Conservation (phyloP, 768 basidiomycete species). For the Tubosaeta brunneosetosa region DNA sequence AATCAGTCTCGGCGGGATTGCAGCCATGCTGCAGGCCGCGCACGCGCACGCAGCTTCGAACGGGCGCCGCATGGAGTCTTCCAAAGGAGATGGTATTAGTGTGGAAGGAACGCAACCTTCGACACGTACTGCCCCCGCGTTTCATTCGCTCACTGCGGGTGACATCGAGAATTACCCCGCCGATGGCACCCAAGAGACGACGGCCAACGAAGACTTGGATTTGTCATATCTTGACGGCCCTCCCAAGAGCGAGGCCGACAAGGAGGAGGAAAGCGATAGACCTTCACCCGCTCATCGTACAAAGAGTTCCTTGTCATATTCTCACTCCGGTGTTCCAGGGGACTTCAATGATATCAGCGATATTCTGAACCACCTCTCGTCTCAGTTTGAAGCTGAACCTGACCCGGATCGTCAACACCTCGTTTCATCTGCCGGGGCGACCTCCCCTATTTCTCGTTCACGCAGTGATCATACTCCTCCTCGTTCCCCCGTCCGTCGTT, state of each 20-base stretch:
- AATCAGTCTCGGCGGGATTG: conserved; percentile 59
- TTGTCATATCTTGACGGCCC: conserved; percentile 46
- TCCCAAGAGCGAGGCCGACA: conserved; percentile 29
- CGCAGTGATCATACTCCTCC: conserved; percentile 18
- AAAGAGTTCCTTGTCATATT: conserved; percentile 34
- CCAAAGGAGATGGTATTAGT: conserved; percentile 44
- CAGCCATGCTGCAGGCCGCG: conserved; percentile 77
- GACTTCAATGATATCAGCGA: conserved; percentile 73
- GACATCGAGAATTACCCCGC: conserved; percentile 22
- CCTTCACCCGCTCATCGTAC: conserved; percentile 28
- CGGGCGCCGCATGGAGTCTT: conserved; percentile 43
- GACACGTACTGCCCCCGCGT: conserved; percentile 71
- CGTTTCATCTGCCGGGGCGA: conserved; percentile 30
- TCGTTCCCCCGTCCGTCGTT: conserved; percentile 17
- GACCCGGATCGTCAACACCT: conserved; percentile 40
- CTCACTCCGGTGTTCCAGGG: conserved; percentile 46
- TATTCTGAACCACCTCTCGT: conserved; percentile 68
- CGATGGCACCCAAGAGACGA: conserved; percentile 29
- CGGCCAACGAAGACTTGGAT: conserved; percentile 48
- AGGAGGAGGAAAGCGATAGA: conserved; percentile 40
- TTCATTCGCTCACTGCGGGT: conserved; percentile 69
- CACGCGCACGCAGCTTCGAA: conserved; percentile 55
- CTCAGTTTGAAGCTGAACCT: conserved; percentile 59
- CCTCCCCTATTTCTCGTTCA: conserved; percentile 31
- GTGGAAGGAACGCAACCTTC: conserved; percentile 43